A percentile compares a stretch with the other conserved stretches of the same genome.
Evolutionary conservation across 2,329 filamentous ascomycete genomes (phyloP).

Genomic region (Zasmidium angulare): DNA sequence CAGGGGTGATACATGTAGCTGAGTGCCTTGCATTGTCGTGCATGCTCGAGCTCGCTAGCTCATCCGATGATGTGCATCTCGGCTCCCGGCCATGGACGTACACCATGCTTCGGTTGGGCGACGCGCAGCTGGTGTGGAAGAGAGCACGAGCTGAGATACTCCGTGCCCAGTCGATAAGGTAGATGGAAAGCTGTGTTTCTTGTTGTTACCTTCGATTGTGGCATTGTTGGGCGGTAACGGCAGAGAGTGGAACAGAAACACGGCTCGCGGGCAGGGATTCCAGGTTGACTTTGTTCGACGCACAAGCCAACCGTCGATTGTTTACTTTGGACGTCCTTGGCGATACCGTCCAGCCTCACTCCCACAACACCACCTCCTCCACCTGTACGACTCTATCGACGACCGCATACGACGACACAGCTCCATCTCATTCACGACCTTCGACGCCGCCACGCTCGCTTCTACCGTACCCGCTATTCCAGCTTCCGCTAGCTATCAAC

Average conservation of each 20-base stretch:
- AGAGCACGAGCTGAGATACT: too few relatives aligned
- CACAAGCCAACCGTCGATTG: neutral
- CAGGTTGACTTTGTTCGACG: neutral
- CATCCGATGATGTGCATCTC: conserved; percentile 5
- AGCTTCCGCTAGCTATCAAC: neutral
- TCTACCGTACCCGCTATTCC: neutral
- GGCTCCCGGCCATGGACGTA: neutral
- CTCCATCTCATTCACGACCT: neutral
- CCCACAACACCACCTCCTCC: neutral
- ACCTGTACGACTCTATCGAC: neutral
- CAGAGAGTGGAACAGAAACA: neutral
- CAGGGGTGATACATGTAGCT: neutral
- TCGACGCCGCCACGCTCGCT: neutral
- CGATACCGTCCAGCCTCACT: neutral
- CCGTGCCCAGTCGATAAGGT: neutral
- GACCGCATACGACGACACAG: neutral
- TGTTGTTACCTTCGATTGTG: neutral
- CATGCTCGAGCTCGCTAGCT: conserved; percentile 3
- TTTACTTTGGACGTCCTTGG: neutral
- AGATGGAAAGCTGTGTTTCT: neutral
- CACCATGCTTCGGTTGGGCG: neutral
- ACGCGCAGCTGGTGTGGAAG: neutral
- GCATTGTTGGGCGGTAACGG: neutral
- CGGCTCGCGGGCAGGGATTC: neutral
- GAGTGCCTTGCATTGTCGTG: conserved; percentile 6